Base-by-base conservation (phyloP, 495 filamentous ascomycete species). In the Hapsidospora chrysogenum region DNA sequence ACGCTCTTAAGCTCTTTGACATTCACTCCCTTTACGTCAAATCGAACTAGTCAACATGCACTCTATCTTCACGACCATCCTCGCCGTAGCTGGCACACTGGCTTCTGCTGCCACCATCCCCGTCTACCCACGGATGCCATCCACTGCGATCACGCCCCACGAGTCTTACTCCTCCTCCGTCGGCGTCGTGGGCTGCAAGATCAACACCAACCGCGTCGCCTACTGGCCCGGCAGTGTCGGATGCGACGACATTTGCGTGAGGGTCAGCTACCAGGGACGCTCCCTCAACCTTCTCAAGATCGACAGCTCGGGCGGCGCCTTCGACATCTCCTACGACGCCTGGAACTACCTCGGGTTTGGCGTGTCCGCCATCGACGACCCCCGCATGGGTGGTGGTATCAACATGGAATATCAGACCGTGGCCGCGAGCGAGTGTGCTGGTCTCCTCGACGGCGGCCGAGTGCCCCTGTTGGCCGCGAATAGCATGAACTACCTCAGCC, bases 161-260 rank as follows among this genome's bases (percentile, higher is more conserved):
- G 48, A 51, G 41, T 34, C 38, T 9, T 53, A 37, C 41, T 51
- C 47, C 11, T 49, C 45, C 1, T 49, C 48, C 2, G 31, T 46
- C 26, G 50, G 50, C 17, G 50, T 51, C 3, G 48, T 53, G 1
- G 50, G 50, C n/a, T 53, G 50, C 48, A 48, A 49, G 45, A 51
- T 51, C 48, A 36, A 53, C 46, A 39, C 39, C 26, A 46, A 51
- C 45, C 50, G 50, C 13, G 45, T 46, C 17, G 50, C 50, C 17
- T 53, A 53, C 48, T 53, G 50, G 50, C 50, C 48, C 4, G 39
- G 39, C 11, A 1, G 15, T 10, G 36, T 42, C 22, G 32, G 36
- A 45, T 53, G 50, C 43, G 26, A 53, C 43, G 40, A 43, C 40
- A 35, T 53, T 17, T 53, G 50, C 42, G 41, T 51, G 29, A 41